Base-by-base conservation (phyloP, 441 rosid genomes). In the Rhodomyrtus psidioides region DNA sequence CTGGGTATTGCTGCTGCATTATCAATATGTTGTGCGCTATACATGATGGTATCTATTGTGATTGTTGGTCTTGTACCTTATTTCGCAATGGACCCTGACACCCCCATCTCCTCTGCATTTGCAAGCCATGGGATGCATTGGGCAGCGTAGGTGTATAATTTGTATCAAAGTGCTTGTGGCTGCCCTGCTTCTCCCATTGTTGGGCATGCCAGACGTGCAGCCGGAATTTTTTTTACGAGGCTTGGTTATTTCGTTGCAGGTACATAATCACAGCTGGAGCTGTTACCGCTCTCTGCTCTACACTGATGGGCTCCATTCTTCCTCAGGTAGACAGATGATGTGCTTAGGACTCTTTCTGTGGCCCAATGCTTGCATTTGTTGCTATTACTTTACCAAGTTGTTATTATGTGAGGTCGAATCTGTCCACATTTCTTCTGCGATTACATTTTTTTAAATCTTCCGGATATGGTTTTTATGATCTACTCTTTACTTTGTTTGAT, bases 101-200 rank as follows among this genome's bases (percentile, higher is more conserved):
- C 99, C 44, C 99, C 99, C 10, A 97, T 97, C 84, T 97, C 99
- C 65, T 94, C 98, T 83, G 99, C 98, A 85, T 97, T 97, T 88
- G 90, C 98, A 89, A 89, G 91, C 84, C 91, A 94, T 86, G 99
- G 95, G 89, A 94, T 96, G 99, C 95, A 94, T 53, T 97, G 99
- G 99, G 98, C 98, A 30, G 95, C 95, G 99, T 97, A 92, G 91
- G 99, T 90, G 46, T 89, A 74, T 86, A 88, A 82, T 53, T 65
- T 26, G 65, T 57, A 57, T 82, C 49, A 55, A 56, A 83, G 53
- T 27, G 44, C 57, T 86, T 70, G 54, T 7, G 62, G n/a, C 62
- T 19, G 56, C 17, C 55, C 62, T 19, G 56, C 17, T 82, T 17
- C 42, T 56, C 59, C 83, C 27, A 19, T 81, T 51, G 46, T 51